Evolutionary conservation across 2,329 filamentous ascomycete genomes (phyloP), one percentile per base, ranked within the genome.

Genomic region (Metarhizium humberi): DNA sequence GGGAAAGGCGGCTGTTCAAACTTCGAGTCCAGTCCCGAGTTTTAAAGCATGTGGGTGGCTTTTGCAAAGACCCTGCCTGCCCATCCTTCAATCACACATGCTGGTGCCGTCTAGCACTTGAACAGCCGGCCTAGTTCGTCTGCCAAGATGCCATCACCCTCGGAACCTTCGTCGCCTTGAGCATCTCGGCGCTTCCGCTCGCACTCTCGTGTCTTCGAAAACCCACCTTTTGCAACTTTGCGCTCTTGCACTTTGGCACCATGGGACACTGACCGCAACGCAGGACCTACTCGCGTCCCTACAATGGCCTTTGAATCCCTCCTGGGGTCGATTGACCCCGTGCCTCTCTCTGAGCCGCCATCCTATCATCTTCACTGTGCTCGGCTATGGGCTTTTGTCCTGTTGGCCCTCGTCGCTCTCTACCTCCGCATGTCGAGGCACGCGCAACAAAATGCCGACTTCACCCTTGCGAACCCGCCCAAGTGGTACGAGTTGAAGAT

Each of bases 311-410:
- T 32, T 30, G 36, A 5, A 11, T 49, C 43, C 32, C 38, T 13
- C 38, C 38, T 40, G 7, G 38, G 38, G 3, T 34, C 32, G 7
- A 34, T 34, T 7, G 32, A 34, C 7, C 10, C 32, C 32, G 7
- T 34, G 32, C 32, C 25, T 25, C 25, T 25, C 25, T 25, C 25
- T 25, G 25, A 25, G 25, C 25, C 25, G 34, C 7, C 34, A 13
- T 36, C 34, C 30, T 46, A 25, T 32, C 38, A 40, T 18, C 40
- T 53, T 5, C 45, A 47, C n/a, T 6, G 73, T 16, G 6, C 8
- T 18, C 56, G 32, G 14, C 25, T 57, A 3, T 77, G 81, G 64
- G 69, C 71, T 70, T 75, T 80, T 59, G 78, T 68, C 72, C 79
- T 81, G 71, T 73, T 78, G 53, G 75, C 69, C 73, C 73, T 77